Base-by-base conservation (phyloP, 495 filamentous ascomycete species). In the Penicillium goetzii region DNA sequence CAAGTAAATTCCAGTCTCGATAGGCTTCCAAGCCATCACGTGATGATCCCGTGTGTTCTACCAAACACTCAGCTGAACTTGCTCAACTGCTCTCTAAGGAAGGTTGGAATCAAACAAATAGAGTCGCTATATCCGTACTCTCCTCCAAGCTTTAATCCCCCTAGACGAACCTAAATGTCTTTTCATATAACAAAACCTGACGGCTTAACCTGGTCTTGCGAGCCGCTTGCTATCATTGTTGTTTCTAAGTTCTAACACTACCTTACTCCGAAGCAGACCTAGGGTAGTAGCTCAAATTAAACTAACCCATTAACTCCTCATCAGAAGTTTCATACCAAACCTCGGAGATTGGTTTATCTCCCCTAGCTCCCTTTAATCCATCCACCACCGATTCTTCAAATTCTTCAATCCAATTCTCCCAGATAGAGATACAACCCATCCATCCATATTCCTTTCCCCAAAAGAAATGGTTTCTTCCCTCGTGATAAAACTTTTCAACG, bases 331-430 rank as follows among this genome's bases (percentile, higher is more conserved):
- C 41, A 47, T 47, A 47, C 19, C 41, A 47, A 47, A 23, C 7
- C 41, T 23, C 41, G 6, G 41, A 47, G 19, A 47, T 21, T 47
- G 19, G 19, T 23, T 47, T 11, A 23, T 23, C 15, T 43, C 17
- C 40, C 40, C 40, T 43, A 43, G 17, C 41, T 23, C 41, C 41
- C 41, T 47, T 47, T 23, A 23, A 47, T 23, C 41, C 41, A 47
- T 47, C 19, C 41, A 47, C 19, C 41, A 10, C 41, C 41, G 41
- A 47, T 21, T 47, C 41, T 23, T 47, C 12, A 47, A 47, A 47
- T 47, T 47, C 41, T 23, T 47, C 41, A 23, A 47, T 10, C 41
- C 41, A 47, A 23, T 47, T 47, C 41, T 47, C 41, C 41, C 7
- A 47, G 19, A 47, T 47, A 47, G 41, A 21, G 7, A 47, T 12